Base-by-base conservation (phyloP, 169 alveolate species). In the Condylostoma magnum region DNA sequence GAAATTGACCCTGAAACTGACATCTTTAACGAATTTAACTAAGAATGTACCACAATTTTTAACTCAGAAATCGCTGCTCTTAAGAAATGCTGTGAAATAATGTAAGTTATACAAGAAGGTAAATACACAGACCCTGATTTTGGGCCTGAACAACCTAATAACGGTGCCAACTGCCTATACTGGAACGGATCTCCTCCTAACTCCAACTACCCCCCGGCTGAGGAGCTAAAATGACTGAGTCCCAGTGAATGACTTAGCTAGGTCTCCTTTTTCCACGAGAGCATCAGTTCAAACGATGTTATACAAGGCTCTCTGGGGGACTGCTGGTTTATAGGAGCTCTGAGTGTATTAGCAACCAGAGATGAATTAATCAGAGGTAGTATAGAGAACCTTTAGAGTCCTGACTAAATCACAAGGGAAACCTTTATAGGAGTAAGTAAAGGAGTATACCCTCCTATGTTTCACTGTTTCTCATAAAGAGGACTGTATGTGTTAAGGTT, bases 401-500 rank as follows among this genome's bases (percentile, higher is more conserved):
- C 80, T 27, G 71, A 54, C 66, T 76, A 82, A 60, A 71, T 85
- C 55, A 80, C 75, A 27, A 82, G 82, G 0, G 55, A 76, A 58
- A 55, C 54, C 41, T 51, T 50, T 15, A 12, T 25, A 1, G 68
- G 68, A 3, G 33, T 92, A 69, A 65, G 85, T 3, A 58, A 77
- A 22, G 97, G 97, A 28, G 91, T 92, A 0, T 92, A 92, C 76
- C 95, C 97, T 52, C 97, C 97, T 6, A 74, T 90, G 43, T 92
- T 92, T 75, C 91, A 85, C 33, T 56, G 63, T 50, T 87, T 85
- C 47, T 54, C 90, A 41, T 83, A 83, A 80, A 79, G 82, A 43
- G 94, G 94, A 0, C 63, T 92, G n/a, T 92, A 85, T 70, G 90
- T 90, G 12, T 69, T 89, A 34, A 87, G 90, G 70, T 89, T 92